Conservation (phyloP, 768 basidiomycete genomes). For the Termitomyces sp. region DNA sequence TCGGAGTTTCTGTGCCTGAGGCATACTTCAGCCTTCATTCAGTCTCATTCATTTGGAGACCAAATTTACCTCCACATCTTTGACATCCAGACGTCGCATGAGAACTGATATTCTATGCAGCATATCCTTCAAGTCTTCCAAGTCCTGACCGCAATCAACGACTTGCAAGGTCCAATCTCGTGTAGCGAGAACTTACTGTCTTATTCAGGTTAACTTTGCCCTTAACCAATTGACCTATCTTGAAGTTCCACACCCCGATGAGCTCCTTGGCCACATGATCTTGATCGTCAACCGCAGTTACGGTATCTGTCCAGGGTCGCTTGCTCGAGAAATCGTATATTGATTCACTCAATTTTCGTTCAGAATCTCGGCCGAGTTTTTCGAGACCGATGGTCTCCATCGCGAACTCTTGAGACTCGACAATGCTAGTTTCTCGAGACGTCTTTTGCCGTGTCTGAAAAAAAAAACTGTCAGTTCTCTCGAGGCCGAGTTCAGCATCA, state of each 20-base stretch:
- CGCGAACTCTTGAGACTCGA: not conserved
- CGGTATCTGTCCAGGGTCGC: not conserved
- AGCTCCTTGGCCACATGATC: not conserved
- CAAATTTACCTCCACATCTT: slow-evolving; percentile 4
- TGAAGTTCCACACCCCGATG: slow-evolving; percentile 2
- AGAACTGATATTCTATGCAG: slow-evolving; percentile 2
- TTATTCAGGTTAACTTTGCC: slow-evolving; percentile 2
- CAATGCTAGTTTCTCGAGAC: not conserved
- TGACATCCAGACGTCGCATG: not conserved
- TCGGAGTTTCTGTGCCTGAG: slow-evolving; percentile 2
- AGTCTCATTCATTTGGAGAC: not conserved
- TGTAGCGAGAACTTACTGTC: not conserved
- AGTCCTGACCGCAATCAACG: not conserved
- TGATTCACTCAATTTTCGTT: not conserved
- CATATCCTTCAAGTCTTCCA: slow-evolving; percentile 3
- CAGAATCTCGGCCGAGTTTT: not conserved
- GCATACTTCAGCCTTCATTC: not conserved
- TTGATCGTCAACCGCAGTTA: not conserved
- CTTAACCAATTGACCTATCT: slow-evolving; percentile 8
- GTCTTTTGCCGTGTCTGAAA: not conserved
- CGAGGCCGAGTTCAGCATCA: not conserved
- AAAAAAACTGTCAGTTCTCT: not conserved
- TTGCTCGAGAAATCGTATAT: not conserved
- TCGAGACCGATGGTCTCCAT: too few relatives aligned
- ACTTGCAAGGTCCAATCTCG: not conserved